Evolutionary conservation across 2,329 filamentous ascomycete species (phyloP), one percentile per base, ranked within the genome.

Genomic region (Ploettnerulaceae sp.): DNA sequence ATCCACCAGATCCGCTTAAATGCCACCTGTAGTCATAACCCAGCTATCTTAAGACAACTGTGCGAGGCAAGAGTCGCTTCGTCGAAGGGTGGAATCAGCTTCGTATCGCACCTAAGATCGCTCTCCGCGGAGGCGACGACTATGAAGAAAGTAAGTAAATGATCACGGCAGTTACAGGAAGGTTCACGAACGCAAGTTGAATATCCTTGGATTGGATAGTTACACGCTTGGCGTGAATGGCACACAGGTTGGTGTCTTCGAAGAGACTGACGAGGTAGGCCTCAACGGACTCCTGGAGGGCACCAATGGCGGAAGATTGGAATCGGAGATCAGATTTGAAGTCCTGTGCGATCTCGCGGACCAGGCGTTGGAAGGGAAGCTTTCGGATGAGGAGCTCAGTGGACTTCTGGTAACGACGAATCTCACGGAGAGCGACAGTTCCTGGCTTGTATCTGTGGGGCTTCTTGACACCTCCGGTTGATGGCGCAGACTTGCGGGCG

Each of bases 141-240:
- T 33, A 7, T 15, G 12, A 9, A 7, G 4, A 5, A 3, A 15
- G 9, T 33, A 33, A 15, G 3, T 6, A 9, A 14, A 6, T 6
- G 5, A 6, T 8, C n/a, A 33, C 17, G 5, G 12, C 14, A 15
- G 4, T 4, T 33, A 7, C n/a, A 5, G 12, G 91, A 90, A 15
- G 20, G 20, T 3, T 11, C 15, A 37, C 48, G n/a, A 41, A 47
- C 48, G 47, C 55, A 26, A 58, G 47, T 22, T 58, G 56, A 39
- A 59, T 59, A 29, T 59, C 57, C 48, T 61, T 59, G 21, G 52
- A 54, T 52, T 91, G 91, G 73, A 97, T 97, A 66, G 91, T 97
- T 67, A 97, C 93, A 76, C 93, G 89, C 83, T 97, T 97, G 73
- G 93, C 91, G 75, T 97, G 93, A 71, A 97, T 95, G 66, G 93